phyloP scores from a whole-genome alignment of 1,139 yeast genomes.

The Suhomyces wounanorum region DNA sequence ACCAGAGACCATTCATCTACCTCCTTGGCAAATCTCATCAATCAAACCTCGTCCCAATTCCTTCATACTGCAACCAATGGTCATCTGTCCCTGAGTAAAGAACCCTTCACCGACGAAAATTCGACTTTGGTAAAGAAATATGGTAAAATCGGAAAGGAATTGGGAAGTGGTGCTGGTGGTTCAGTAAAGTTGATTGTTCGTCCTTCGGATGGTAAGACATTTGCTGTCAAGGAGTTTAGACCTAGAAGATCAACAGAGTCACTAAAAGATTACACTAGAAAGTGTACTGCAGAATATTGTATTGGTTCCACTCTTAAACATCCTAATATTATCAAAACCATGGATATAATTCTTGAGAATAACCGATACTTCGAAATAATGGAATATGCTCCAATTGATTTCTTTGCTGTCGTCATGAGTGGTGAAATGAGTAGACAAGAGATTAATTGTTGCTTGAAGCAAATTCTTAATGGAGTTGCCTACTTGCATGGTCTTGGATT shows the following conservation, averaged over 20 bases:
- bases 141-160: slow-evolving; percentile 83
- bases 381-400: slow-evolving; percentile 97
- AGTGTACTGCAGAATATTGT: slow-evolving; percentile 96
- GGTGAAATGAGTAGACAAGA: slow-evolving; percentile 87
- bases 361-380: slow-evolving; percentile 89
- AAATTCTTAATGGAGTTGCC: slow-evolving; percentile 77
- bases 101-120: slow-evolving; percentile 54
- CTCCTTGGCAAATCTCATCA: slow-evolving; percentile 45
- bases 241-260: slow-evolving; percentile 82
- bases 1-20: slow-evolving; percentile 41
- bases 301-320: slow-evolving; percentile 95
- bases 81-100: slow-evolving; percentile 29
- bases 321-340: slow-evolving; percentile 89
- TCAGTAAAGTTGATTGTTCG: slow-evolving; percentile 85
- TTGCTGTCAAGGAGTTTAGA: slow-evolving; percentile 96
- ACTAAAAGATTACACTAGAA: slow-evolving; percentile 86
- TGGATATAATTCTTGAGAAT: slow-evolving; percentile 87
- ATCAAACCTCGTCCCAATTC: slow-evolving; percentile 47
- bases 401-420: slow-evolving; percentile 97
- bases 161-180: slow-evolving; percentile 99
- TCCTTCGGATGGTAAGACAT: slow-evolving; percentile 77
- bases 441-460: slow-evolving; percentile 87
- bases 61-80: slow-evolving; percentile 41
- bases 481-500: slow-evolving; percentile 87
- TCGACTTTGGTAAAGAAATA: slow-evolving; percentile 79